Conservation (phyloP, 176 grass and related monocot genomes). For the Saccharum officinarum region DNA sequence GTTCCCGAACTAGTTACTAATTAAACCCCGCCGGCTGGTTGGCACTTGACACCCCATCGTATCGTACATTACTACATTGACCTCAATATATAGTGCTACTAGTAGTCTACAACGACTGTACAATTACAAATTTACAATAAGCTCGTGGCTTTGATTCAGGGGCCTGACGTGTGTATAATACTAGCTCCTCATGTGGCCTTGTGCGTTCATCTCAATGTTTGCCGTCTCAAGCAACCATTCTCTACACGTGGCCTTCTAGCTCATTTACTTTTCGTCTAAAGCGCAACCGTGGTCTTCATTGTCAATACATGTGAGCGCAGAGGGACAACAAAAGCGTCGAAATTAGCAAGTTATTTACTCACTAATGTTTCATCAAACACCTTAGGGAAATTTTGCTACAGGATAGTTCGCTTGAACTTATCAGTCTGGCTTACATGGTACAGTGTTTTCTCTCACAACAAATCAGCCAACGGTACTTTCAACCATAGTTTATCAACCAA, state of each 20-base stretch:
- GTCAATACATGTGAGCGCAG: too few relatives aligned
- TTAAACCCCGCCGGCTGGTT: not conserved
- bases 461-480: too few relatives aligned
- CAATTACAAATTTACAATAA: not conserved
- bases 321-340: too few relatives aligned
- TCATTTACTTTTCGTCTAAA: not conserved
- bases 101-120: not conserved
- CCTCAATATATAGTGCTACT: not conserved
- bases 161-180: not conserved
- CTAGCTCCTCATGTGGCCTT: not conserved
- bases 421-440: too few relatives aligned
- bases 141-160: slow-evolving; percentile 12
- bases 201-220: not conserved
- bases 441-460: too few relatives aligned
- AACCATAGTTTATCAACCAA: too few relatives aligned
- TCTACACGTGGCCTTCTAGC: not conserved
- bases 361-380: too few relatives aligned
- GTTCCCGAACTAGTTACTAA: slow-evolving; percentile 33
- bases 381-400: too few relatives aligned
- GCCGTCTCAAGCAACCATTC: not conserved
- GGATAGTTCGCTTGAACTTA: too few relatives aligned
- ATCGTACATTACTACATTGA: not conserved
- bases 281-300: too few relatives aligned
- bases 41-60: not conserved
- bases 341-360: too few relatives aligned